Base-by-base conservation (phyloP, 2,329 filamentous ascomycete genomes). In the Apiospora malaysiana region DNA sequence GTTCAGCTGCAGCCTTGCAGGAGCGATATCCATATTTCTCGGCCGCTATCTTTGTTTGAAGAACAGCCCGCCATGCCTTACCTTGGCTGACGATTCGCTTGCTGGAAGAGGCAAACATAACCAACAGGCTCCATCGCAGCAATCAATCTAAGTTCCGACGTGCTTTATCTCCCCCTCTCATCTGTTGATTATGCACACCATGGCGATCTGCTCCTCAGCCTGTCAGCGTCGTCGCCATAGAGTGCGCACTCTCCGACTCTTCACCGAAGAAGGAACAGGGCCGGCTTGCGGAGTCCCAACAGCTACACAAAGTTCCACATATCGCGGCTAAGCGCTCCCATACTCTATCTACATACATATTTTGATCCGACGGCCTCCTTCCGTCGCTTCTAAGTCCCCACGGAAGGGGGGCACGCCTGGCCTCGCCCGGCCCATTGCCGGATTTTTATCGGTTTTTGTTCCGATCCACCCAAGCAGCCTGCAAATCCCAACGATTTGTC, bases 381-480 rank as follows among this genome's bases (percentile, higher is more conserved):
- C 56, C 56, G 56, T 63, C 56, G 32, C 56, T 63, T 63, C 32
- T 6, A 63, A 63, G 56, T n/a, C 8, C 56, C 56, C 56, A 63
- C 42, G 66, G 66, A 47, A 68, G 66, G 66, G 43, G 66, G 66
- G 25, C 66, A 47, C 66, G 43, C 66, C 46, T 68, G 66, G 66
- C 16, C 66, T 37, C 43, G 43, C 66, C 46, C 47, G 37, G 23
- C 66, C 43, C 47, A 32, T 68, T 68, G 66, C 66, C 66, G 66
- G 43, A 18, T 32, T 47, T 27, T 68, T n/a, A 21, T 47, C 18
- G 43, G 25, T 32, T 47, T 27, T 68, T n/a, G 32, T 47, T 25
- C 42, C 25, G 43, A 37, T 32, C 37, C 25, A 47, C 25, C 21
- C n/a, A n/a, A 40, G 32, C 27, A 21, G 56, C 56, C 18, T n/a